Evolutionary conservation across 306 rosid species (phyloP), one percentile per base, ranked within the genome.

Genomic region (Castanea sativa): DNA sequence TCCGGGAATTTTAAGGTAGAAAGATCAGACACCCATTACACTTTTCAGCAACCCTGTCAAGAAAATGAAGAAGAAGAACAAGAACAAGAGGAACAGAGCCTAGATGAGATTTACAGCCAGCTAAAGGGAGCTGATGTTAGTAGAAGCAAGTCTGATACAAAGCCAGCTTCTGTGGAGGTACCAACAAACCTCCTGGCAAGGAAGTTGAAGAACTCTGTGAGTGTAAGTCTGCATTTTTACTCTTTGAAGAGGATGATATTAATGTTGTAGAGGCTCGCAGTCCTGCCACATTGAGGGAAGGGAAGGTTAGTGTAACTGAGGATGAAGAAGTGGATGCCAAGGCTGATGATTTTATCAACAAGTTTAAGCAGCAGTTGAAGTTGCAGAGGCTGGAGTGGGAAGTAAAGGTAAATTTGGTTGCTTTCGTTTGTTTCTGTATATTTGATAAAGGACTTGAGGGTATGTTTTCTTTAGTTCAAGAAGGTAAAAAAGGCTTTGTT

Each of bases 161-260:
- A 75, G 73, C 97, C 98, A n/a, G 82, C 83, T 0, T 79, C 94
- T 5, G 97, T 92, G 0, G 92, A 88, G 79, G 69, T 86, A 0
- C 92, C 90, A 29, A 68, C 27, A 60, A 90, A 78, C 95, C 88
- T 38, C 45, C 45, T 91, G 0, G 13, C 98, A 51, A 82, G 30
- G 88, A 93, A 90, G 91, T 89, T 95, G 94, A 93, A 82, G 87
- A 93, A 93, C 71, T 93, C 98, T 20, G 98, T 94, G 11, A 93
- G 93, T 60, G 68, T 86, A 3, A 89, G 32, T 89, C 94, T 5
- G 82, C 97, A 1, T 90, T 90, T 70, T 35, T 73, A 21, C 93
- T 89, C 78, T 91, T 91, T 52, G 82, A 74, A 76, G 98, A 86
- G 45, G 45, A 77, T 0, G 98, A 91, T 5, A 71, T 89, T 73